A percentile compares a stretch with the other conserved stretches of the same genome.
phyloP scores from a whole-genome alignment of 2,329 filamentous ascomycete species.

The Beauveria asiatica region DNA sequence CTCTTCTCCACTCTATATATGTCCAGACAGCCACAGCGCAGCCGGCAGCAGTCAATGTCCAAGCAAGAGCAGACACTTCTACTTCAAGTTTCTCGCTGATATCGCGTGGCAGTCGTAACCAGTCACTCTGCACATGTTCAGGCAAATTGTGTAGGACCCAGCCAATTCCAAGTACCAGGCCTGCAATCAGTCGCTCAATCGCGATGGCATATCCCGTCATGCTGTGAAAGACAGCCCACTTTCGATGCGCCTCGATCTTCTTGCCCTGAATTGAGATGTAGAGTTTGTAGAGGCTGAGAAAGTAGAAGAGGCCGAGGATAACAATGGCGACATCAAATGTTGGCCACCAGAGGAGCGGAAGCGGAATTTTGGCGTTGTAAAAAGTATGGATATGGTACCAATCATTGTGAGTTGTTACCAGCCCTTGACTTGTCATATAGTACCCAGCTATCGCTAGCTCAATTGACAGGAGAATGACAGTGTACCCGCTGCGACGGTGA shows the following conservation, averaged over 20 bases:
- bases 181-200: neutral
- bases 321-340: neutral
- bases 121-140: neutral
- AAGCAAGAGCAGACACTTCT: slow-evolving; percentile 1
- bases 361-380: neutral
- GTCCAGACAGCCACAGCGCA: neutral
- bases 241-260: neutral
- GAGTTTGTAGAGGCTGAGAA: neutral
- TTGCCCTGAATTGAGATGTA: neutral
- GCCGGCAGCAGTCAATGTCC: slow-evolving; percentile 1
- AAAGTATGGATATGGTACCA: neutral
- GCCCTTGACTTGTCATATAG: neutral
- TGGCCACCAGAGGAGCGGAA: neutral
- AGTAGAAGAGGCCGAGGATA: slow-evolving; percentile 1
- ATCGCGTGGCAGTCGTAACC: neutral
- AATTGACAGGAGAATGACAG: neutral
- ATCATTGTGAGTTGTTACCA: neutral
- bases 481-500: neutral
- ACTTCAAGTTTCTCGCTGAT: neutral
- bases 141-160: neutral
- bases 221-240: slow-evolving; percentile 4
- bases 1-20: neutral
- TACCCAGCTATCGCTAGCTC: neutral
- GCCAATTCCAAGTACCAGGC: neutral
- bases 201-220: slow-evolving; percentile 2